Conservation (phyloP, 768 basidiomycete species). For the Termitomyces sp. region DNA sequence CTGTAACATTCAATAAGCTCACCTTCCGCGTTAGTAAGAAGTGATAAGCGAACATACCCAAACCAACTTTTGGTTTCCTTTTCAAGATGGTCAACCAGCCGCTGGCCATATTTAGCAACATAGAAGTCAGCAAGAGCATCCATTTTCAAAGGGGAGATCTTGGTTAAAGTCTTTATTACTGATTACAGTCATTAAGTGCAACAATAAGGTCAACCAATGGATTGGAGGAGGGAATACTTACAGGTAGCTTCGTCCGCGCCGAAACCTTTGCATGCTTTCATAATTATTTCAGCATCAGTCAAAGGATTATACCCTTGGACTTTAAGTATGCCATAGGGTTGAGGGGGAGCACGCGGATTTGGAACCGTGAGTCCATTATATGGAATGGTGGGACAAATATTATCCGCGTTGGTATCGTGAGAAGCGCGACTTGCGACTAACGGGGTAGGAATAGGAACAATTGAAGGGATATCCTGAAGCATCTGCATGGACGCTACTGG, state of each 20-base stretch:
- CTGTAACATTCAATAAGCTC: neutral
- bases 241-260: slow-evolving; percentile 25
- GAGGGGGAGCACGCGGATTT: slow-evolving; percentile 23
- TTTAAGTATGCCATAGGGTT: slow-evolving; percentile 16
- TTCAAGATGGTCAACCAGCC: slow-evolving; percentile 23
- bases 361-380: slow-evolving; percentile 27
- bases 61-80: slow-evolving; percentile 24
- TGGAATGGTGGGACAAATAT: neutral
- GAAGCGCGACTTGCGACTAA: neutral
- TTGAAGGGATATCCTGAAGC: slow-evolving; percentile 5
- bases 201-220: neutral
- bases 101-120: slow-evolving; percentile 23
- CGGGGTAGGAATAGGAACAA: neutral
- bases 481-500: neutral
- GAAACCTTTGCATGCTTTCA: slow-evolving; percentile 24
- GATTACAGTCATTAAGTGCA: neutral
- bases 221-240: slow-evolving; percentile 12
- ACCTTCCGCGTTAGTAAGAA: neutral
- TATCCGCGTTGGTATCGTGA: neutral
- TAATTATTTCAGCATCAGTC: slow-evolving; percentile 26
- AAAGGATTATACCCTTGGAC: slow-evolving; percentile 29
- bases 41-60: slow-evolving; percentile 19
- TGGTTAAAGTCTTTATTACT: slow-evolving; percentile 28
- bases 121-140: slow-evolving; percentile 31
- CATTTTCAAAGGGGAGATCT: slow-evolving; percentile 25